These are phyloP conservation scores for Aspergillus latus DNA, from an alignment of 2,329 filamentous ascomycete species.

Conservation along the genomic window DNA sequence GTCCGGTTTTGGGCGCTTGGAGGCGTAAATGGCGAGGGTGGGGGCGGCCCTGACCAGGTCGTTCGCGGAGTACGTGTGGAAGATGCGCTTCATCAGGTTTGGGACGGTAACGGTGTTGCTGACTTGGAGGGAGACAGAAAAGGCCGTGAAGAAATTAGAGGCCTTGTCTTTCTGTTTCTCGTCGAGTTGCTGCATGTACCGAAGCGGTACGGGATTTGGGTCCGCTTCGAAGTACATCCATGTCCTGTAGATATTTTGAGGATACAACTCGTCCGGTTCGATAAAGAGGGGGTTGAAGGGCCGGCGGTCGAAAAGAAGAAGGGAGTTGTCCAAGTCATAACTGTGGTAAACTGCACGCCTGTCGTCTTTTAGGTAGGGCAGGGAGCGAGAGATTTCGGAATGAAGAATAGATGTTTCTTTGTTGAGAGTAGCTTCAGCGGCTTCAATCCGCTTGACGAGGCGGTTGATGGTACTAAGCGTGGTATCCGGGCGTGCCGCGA, in stretches of 20 bases:
- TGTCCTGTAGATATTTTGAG: slow-evolving; percentile 43
- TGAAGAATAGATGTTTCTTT: slow-evolving; percentile 24
- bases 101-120: slow-evolving; percentile 26
- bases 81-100: slow-evolving; percentile 30
- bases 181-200: slow-evolving; percentile 22
- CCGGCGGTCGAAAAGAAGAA: slow-evolving; percentile 69
- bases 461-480: slow-evolving; percentile 22
- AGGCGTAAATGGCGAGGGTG: slow-evolving; percentile 31
- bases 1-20: slow-evolving; percentile 27
- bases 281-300: slow-evolving; percentile 67
- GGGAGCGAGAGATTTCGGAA: slow-evolving; percentile 33
- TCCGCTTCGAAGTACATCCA: slow-evolving; percentile 39
- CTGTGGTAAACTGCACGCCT: slow-evolving; percentile 42
- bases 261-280: slow-evolving; percentile 64
- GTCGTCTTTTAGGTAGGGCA: slow-evolving; percentile 53
- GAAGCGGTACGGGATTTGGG: slow-evolving; percentile 24
- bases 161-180: slow-evolving; percentile 18
- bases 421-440: slow-evolving; percentile 11
- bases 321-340: slow-evolving; percentile 47
- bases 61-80: slow-evolving; percentile 30
- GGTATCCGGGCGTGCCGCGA: slow-evolving; percentile 26
- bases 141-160: slow-evolving; percentile 26
- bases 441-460: slow-evolving; percentile 23
- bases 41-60: slow-evolving; percentile 37
- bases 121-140: slow-evolving; percentile 28